Percentiles rank a stretch among this genome's conserved stretches.
These are phyloP conservation scores for Phytophthora gonapodyides DNA, from an alignment of 352 stramenopile genomes.

Conservation along the genomic window DNA sequence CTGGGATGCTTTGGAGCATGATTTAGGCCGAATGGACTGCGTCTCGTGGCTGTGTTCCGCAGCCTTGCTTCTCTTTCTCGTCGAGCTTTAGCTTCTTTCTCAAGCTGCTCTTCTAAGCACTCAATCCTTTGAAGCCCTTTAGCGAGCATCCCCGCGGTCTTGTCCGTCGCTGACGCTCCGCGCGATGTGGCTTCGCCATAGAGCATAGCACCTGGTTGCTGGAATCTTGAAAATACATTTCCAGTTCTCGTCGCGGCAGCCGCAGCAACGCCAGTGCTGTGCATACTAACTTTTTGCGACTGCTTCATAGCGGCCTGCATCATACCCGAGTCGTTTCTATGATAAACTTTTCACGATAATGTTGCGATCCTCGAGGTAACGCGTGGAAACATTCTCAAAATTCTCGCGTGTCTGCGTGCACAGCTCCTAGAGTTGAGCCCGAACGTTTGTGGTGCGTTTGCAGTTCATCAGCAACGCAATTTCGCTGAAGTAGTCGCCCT, in stretches of 20 bases:
- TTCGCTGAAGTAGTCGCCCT: slow-evolving; percentile 85
- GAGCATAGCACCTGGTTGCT: slow-evolving; percentile 10
- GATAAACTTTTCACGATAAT: slow-evolving; percentile 88
- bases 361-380: slow-evolving; percentile 75
- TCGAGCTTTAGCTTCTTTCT: slow-evolving; percentile 48
- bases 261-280: slow-evolving; percentile 21
- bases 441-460: slow-evolving; percentile 82
- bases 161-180: slow-evolving; percentile 17
- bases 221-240: slow-evolving; percentile 3
- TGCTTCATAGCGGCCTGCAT: slow-evolving; percentile 78
- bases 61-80: slow-evolving; percentile 55
- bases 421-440: slow-evolving; percentile 75
- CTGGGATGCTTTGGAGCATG: slow-evolving; percentile 10
- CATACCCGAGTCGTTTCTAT: slow-evolving; percentile 84
- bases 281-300: slow-evolving; percentile 69
- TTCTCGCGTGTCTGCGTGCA: slow-evolving; percentile 75
- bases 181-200: slow-evolving; percentile 22
- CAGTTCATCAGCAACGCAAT: slow-evolving; percentile 86
- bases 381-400: slow-evolving; percentile 76
- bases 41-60: slow-evolving; percentile 25
- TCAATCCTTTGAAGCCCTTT: slow-evolving; percentile 60
- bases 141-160: slow-evolving; percentile 42
- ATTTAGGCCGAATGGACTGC: slow-evolving; percentile 5
- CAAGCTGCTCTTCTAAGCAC: slow-evolving; percentile 53
- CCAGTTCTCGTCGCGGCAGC: slow-evolving; percentile 10